These are phyloP conservation scores for Hammondia hammondi DNA, from an alignment of 169 alveolate species.

Conservation along the genomic window DNA sequence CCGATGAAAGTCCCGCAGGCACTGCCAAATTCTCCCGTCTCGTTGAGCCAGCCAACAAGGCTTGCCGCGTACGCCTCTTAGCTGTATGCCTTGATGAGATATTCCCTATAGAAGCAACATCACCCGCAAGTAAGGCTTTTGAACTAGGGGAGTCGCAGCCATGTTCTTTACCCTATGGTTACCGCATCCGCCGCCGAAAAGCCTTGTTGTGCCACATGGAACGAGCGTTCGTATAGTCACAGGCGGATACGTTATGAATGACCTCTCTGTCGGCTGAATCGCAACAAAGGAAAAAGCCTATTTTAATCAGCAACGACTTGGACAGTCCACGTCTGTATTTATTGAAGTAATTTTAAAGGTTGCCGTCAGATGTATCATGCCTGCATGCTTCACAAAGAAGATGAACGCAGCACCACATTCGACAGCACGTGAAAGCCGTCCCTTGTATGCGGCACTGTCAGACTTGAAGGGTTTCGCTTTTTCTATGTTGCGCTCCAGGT, in stretches of 20 bases:
- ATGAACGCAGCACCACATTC: too few relatives aligned
- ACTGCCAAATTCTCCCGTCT: background rate
- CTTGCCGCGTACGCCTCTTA: conserved; percentile 16
- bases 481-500: background rate
- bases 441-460: too few relatives aligned
- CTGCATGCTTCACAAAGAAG: too few relatives aligned
- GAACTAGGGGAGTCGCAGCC: background rate
- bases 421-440: too few relatives aligned
- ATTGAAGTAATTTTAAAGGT: too few relatives aligned
- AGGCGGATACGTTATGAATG: too few relatives aligned
- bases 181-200: background rate
- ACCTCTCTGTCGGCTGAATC: too few relatives aligned
- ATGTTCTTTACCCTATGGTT: background rate
- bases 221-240: background rate
- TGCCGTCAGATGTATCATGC: too few relatives aligned
- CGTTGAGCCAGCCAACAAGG: background rate
- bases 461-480: background rate
- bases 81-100: background rate
- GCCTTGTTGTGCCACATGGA: background rate
- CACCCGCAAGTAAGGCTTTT: background rate
- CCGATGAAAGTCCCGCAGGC: background rate
- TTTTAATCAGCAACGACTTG: too few relatives aligned
- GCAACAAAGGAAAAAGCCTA: too few relatives aligned
- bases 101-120: background rate
- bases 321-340: too few relatives aligned